phyloP scores from a whole-genome alignment of 2,329 filamentous ascomycete species.

The Aspergillus pseudoviridinutans region DNA sequence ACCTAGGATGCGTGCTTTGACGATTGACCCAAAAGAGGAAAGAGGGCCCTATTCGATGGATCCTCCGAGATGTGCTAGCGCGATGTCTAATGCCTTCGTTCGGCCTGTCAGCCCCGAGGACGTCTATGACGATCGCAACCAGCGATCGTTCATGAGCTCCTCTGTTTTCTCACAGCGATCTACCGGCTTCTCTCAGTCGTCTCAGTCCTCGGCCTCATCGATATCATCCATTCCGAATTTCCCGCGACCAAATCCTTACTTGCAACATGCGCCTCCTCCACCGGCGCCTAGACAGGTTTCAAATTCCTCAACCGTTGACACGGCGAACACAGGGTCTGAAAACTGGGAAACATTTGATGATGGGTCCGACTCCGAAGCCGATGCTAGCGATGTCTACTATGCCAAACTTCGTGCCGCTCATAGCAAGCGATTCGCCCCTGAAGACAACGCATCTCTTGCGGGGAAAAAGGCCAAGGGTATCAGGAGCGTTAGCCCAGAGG shows the following conservation, averaged over 20 bases:
- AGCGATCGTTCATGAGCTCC: slow-evolving; percentile 45
- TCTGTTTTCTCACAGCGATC: slow-evolving; percentile 40
- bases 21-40: slow-evolving; percentile 48
- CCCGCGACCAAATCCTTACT: slow-evolving; percentile 34
- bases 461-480: slow-evolving; percentile 46
- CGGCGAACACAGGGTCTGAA: slow-evolving; percentile 75
- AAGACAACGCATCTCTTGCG: slow-evolving; percentile 31
- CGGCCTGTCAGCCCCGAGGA: slow-evolving; percentile 69
- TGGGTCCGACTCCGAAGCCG: slow-evolving; percentile 67
- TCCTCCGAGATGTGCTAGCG: slow-evolving; percentile 51
- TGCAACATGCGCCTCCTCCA: slow-evolving; percentile 34
- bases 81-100: slow-evolving; percentile 48
- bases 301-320: slow-evolving; percentile 62
- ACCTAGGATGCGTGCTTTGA: slow-evolving; percentile 87
- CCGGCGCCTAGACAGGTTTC: slow-evolving; percentile 63
- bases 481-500: slow-evolving; percentile 43
- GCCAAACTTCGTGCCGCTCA: slow-evolving; percentile 69
- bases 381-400: slow-evolving; percentile 74
- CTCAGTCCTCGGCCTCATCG: slow-evolving; percentile 40
- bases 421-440: slow-evolving; percentile 57
- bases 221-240: slow-evolving; percentile 29
- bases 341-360: slow-evolving; percentile 98
- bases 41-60: slow-evolving; percentile 30
- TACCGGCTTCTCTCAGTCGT: slow-evolving; percentile 37
- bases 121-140: slow-evolving; percentile 68